These are phyloP conservation scores for Talaromyces islandicus DNA, from an alignment of 2,329 filamentous ascomycete species.

Conservation along the genomic window DNA sequence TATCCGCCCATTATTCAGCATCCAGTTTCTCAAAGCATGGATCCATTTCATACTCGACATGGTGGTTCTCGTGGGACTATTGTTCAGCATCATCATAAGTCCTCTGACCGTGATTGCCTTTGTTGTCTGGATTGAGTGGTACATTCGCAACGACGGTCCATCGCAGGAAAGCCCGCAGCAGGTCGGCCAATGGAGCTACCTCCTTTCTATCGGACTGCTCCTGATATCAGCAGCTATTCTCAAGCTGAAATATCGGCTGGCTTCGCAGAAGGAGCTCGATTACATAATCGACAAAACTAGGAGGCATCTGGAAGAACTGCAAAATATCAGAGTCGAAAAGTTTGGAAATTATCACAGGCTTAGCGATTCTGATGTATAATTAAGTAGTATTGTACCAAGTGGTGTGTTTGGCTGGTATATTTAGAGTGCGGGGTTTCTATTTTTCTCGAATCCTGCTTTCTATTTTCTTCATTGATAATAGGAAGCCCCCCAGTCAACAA, in stretches of 20 bases:
- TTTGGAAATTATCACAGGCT: background rate
- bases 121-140: slow-evolving; percentile 27
- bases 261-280: slow-evolving; percentile 22
- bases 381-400: background rate
- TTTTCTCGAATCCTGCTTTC: too few species aligned
- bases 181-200: slow-evolving; percentile 26
- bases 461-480: background rate
- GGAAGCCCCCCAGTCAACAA: background rate
- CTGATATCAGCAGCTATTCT: slow-evolving; percentile 22
- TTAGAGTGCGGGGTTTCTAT: background rate
- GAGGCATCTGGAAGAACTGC: background rate
- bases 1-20: background rate
- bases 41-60: background rate
- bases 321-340: background rate
- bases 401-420: background rate
- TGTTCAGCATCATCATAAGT: slow-evolving; percentile 25
- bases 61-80: background rate
- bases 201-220: slow-evolving; percentile 23
- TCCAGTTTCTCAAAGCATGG: background rate
- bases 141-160: slow-evolving; percentile 23
- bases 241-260: slow-evolving; percentile 21
- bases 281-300: slow-evolving; percentile 10
- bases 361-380: background rate
- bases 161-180: slow-evolving; percentile 22
- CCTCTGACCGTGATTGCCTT: slow-evolving; percentile 26